Evolutionary conservation across 2,329 filamentous ascomycete species (phyloP).

Genomic region (Fusarium napiforme): DNA sequence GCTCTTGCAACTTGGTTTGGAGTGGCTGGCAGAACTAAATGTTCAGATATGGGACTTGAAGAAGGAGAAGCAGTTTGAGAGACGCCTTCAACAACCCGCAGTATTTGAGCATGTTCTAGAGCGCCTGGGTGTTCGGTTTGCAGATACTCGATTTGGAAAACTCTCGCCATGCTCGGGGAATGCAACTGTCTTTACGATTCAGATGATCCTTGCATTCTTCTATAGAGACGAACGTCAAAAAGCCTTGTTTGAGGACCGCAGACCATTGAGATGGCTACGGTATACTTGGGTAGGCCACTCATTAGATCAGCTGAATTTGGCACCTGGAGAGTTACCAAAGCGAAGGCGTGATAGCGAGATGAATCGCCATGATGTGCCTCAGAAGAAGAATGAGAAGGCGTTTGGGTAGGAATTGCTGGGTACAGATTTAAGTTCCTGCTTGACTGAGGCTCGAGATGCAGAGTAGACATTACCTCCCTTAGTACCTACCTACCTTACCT

Average conservation of each 20-base stretch:
- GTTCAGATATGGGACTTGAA: constrained; percentile 23
- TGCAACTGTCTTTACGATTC: constrained; percentile 22
- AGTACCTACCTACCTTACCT: background rate
- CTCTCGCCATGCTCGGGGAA: constrained; percentile 24
- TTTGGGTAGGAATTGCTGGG: constrained; percentile 4
- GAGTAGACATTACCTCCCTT: background rate
- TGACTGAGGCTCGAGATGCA: background rate
- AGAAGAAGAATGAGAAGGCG: constrained; percentile 10
- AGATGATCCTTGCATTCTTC: constrained; percentile 18
- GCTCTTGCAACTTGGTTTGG: constrained; percentile 1
- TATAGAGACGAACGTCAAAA: constrained; percentile 19
- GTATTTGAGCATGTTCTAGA: constrained; percentile 27
- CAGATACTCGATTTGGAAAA: constrained; percentile 30
- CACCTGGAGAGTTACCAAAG: constrained; percentile 4
- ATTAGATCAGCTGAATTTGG: constrained; percentile 31
- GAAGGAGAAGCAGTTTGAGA: constrained; percentile 4
- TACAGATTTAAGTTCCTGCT: too few species aligned
- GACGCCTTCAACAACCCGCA: constrained; percentile 5
- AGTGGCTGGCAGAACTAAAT: background rate
- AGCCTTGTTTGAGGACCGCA: constrained; percentile 1
- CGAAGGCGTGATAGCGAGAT: constrained; percentile 14
- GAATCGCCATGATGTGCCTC: constrained; percentile 20
- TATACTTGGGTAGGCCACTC: constrained; percentile 36
- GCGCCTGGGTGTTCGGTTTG: constrained; percentile 27
- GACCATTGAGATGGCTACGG: constrained; percentile 20